These are phyloP conservation scores for Phialemoniopsis sp. DNA, from an alignment of 2,329 filamentous ascomycete species.

Conservation along the genomic window DNA sequence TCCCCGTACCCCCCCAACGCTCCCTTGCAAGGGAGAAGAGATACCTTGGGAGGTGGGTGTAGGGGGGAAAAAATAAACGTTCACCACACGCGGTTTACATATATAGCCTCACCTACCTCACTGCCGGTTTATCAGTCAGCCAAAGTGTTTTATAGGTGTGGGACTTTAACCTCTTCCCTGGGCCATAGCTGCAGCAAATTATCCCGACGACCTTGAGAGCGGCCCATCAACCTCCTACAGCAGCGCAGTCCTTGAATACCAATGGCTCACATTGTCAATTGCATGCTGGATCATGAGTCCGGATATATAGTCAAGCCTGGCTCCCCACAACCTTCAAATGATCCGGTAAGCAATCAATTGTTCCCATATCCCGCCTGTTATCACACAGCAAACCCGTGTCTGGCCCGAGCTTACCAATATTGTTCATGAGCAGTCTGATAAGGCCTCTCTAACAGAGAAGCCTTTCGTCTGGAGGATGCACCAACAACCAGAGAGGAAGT, in stretches of 20 bases:
- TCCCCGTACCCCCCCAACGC: not conserved
- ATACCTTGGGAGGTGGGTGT: conserved; percentile 4
- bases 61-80: too few species aligned
- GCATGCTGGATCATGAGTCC: conserved; percentile 45
- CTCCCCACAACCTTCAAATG: conserved; percentile 38
- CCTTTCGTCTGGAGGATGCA: conserved; percentile 56
- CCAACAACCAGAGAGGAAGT: conserved; percentile 49
- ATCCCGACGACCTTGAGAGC: conserved; percentile 18
- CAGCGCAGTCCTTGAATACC: conserved; percentile 15
- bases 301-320: conserved; percentile 47
- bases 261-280: conserved; percentile 62
- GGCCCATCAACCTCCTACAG: conserved; percentile 17
- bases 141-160: conserved; percentile 9
- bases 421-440: conserved; percentile 13
- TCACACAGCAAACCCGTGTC: not conserved
- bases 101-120: conserved; percentile 23
- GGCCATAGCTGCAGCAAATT: conserved; percentile 20
- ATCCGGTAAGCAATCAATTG: conserved; percentile 37
- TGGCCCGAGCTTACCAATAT: conserved; percentile 15
- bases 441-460: conserved; percentile 34
- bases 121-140: conserved; percentile 19
- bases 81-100: conserved; percentile 14
- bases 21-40: conserved; percentile 3
- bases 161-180: conserved; percentile 20
- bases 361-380: conserved; percentile 9